These are phyloP conservation scores for Acanthamoeba sp. DNA, from an alignment of 208 protist species.

Conservation along the genomic window DNA sequence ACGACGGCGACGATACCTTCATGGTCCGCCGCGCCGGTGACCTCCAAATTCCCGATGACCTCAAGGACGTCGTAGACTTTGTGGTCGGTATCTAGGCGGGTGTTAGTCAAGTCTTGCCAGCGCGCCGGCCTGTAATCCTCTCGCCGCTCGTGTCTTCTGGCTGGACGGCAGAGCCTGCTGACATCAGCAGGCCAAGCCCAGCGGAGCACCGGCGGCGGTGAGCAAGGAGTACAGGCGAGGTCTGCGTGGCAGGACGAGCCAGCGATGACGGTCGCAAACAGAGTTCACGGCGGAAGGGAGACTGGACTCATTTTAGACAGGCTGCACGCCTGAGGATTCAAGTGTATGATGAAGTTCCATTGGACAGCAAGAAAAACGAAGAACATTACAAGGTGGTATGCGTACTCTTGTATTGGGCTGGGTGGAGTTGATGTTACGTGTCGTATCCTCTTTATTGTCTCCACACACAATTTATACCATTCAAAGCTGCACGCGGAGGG, in stretches of 20 bases:
- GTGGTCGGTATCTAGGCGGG: slow-evolving; percentile 15
- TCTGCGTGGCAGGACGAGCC: no score
- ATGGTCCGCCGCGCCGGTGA: slow-evolving; percentile 48
- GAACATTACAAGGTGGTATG: no score
- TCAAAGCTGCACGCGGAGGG: neutral
- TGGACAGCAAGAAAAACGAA: no score
- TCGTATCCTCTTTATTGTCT: no score
- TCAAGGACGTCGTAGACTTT: slow-evolving; percentile 54
- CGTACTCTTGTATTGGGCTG: no score
- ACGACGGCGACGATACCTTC: slow-evolving; percentile 39
- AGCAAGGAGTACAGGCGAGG: no score
- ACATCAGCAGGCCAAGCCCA: neutral
- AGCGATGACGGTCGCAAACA: neutral
- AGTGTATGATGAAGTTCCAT: neutral
- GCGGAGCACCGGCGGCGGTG: no score
- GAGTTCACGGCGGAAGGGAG: neutral
- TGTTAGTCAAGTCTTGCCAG: no score
- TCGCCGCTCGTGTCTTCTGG: neutral
- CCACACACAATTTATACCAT: no score
- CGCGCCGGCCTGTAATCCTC: no score
- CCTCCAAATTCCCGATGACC: slow-evolving; percentile 54
- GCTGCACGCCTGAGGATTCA: neutral
- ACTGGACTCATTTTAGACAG: neutral
- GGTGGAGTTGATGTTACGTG: no score
- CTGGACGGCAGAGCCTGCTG: neutral